phyloP scores from a whole-genome alignment of 306 rosid genomes.

The Medicago ruthenica region DNA sequence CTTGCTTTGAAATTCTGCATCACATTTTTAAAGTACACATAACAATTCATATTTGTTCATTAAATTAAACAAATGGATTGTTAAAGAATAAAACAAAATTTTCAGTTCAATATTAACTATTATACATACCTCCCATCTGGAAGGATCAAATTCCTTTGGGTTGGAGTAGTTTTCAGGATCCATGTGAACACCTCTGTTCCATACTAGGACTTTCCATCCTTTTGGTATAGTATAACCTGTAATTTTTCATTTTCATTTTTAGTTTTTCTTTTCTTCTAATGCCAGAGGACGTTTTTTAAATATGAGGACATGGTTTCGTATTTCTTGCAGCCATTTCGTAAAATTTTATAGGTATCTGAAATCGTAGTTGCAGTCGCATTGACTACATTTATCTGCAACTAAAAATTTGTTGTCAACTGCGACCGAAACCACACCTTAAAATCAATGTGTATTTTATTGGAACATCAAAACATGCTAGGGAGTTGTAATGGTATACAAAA shows the following conservation, averaged over 20 bases:
- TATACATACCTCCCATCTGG: conserved; percentile 68
- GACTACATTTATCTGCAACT: neutral
- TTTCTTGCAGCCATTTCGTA: neutral
- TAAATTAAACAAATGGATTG: neutral
- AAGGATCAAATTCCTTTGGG: conserved; percentile 63
- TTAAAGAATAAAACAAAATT: neutral
- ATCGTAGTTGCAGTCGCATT: neutral
- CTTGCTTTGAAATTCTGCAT: conserved; percentile 56
- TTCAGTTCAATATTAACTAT: neutral
- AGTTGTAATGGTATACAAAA: neutral
- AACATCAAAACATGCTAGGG: neutral
- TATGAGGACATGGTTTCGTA: neutral
- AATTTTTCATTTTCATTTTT: neutral
- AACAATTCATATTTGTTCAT: conserved; percentile 17
- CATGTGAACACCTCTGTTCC: conserved; percentile 78
- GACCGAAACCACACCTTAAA: neutral
- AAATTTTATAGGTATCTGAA: neutral
- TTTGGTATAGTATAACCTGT: conserved; percentile 69
- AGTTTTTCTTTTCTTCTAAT: neutral
- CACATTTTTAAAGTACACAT: conserved; percentile 12
- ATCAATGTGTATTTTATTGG: no score
- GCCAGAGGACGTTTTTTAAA: neutral
- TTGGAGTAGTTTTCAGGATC: conserved; percentile 65
- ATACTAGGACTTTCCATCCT: conserved; percentile 74
- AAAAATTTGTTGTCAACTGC: neutral